Base-by-base conservation (phyloP, 495 filamentous ascomycete genomes). In the Hypoxylon perforatum region DNA sequence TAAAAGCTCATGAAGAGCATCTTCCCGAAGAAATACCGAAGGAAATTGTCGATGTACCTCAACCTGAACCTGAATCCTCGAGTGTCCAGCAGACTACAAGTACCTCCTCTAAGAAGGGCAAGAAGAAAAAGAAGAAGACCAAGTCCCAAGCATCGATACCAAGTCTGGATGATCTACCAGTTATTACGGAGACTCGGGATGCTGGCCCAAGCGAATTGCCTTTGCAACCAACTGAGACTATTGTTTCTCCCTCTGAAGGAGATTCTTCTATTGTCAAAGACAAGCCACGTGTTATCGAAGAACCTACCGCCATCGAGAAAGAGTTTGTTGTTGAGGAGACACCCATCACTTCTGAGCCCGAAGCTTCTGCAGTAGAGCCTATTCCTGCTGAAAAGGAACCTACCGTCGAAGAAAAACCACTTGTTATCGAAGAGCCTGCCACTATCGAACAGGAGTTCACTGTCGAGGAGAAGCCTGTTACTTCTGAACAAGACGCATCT, bases 61-160 rank as follows among this genome's bases (percentile, higher is more conserved):
- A 67, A 52, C 61, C 58, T 9, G 36, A 58, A 41, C 44, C 54
- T 19, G 55, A 39, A 65, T 42, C 42, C 56, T 68, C 44, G 19
- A 48, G 39, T 42, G 46, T 36, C 35, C 39, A 56, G 42, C 53
- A 58, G 57, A 48, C 8, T 65, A 51, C 41, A 42, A 33, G 18
- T 30, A 45, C 55, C 9, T 52, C 51, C 18, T 42, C 67, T 2
- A 77, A 73, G 47, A 79, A 75, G 54, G 59, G 70, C n/a, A 76
- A 70, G 45, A 73, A 69, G 36, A 66, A 63, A 23, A 70, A 65
- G 55, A 70, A 68, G 41, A 56, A 64, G 14, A 51, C 52, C 52
- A 62, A 67, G 47, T 63, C 58, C 54, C 58, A 51, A 35, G 17
- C 33, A 58, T 18, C 25, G 4, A 48, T 62, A 7, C 47, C 30